phyloP scores from a whole-genome alignment of 129 eudicot genomes.

The Lactuca sativa region DNA sequence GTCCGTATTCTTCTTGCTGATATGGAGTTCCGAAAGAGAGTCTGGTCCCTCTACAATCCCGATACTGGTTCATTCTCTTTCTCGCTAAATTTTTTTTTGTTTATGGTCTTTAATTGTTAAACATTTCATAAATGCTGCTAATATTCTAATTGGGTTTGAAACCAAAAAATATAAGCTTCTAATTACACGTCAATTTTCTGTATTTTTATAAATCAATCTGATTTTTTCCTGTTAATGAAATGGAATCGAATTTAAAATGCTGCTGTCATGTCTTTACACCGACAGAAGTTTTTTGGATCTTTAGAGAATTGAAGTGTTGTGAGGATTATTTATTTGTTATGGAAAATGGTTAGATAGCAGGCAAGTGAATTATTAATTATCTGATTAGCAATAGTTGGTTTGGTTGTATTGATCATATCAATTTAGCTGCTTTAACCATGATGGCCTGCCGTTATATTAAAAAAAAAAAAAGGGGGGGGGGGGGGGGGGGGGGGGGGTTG shows the following conservation, averaged over 20 bases:
- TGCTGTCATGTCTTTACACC: neutral
- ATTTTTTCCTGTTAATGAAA: neutral
- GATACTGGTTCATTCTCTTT: conserved; percentile 47
- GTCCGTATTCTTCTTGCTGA: conserved; percentile 83
- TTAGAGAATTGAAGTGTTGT: neutral
- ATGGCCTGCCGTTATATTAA: too few species aligned
- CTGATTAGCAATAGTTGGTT: neutral
- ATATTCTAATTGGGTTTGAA: neutral
- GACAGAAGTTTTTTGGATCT: neutral
- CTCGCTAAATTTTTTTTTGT: neutral
- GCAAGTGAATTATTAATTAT: neutral
- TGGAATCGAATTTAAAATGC: neutral
- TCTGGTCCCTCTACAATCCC: conserved; percentile 75
- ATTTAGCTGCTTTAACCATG: neutral
- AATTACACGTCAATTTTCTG: neutral
- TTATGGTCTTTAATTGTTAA: neutral
- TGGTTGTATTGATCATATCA: neutral
- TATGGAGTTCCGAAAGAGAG: conserved; percentile 68
- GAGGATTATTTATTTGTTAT: conserved; percentile 3
- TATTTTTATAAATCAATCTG: neutral
- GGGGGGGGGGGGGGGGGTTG: too few species aligned
- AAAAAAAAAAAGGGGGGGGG: too few species aligned
- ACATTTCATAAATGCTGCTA: too few species aligned
- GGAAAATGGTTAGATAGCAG: neutral
- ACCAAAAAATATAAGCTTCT: neutral